Evolutionary conservation across 108 stramenopile genomes (phyloP), one percentile per base, ranked within the genome.

Genomic region (Fistulifera pelliculosa): DNA sequence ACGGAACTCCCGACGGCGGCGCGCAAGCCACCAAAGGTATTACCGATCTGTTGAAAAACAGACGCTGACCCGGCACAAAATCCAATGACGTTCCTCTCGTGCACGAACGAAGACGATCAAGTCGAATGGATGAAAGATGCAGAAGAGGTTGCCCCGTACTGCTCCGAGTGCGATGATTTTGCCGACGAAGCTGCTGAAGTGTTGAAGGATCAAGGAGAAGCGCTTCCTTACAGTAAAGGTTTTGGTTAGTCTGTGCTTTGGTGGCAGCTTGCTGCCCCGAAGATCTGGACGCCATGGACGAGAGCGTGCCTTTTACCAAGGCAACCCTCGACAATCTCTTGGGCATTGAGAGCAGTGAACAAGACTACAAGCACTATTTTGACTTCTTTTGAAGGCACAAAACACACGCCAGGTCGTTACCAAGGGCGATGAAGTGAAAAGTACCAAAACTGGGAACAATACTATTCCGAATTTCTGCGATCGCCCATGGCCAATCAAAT

Each of bases 271-370:
- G 70, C 51, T 70, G 70, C 49, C 76, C 76, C 0, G 69, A 73
- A 19, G 76, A 77, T 50, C 70, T 77, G 65, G 76, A 77, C 66
- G 71, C 76, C 56, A 73, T 77, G 76, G 72, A 77, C 60, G 76
- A 77, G 27, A 66, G 54, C 1, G 69, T 77, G 12, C 76, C 76
- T 26, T 77, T 77, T 65, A 77, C 76, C 52, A 73, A 73, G 49
- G 45, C 35, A 4, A 66, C 69, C 0, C 58, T 77, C 52, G 69
- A 73, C 53, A 77, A 73, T 54, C 54, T 77, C 48, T 49, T 77
- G 64, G 76, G 76, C 1, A 51, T 67, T 12, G 47, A 61, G 18
- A 47, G 52, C 52, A 62, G 63, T 27, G 61, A 73, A 12, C 52
- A 66, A 27, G 48, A 48, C n/a, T 73, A 77, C 28, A 52, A 55